These are phyloP conservation scores for Xylaria telfairii DNA, from an alignment of 495 filamentous ascomycete genomes.

Conservation along the genomic window DNA sequence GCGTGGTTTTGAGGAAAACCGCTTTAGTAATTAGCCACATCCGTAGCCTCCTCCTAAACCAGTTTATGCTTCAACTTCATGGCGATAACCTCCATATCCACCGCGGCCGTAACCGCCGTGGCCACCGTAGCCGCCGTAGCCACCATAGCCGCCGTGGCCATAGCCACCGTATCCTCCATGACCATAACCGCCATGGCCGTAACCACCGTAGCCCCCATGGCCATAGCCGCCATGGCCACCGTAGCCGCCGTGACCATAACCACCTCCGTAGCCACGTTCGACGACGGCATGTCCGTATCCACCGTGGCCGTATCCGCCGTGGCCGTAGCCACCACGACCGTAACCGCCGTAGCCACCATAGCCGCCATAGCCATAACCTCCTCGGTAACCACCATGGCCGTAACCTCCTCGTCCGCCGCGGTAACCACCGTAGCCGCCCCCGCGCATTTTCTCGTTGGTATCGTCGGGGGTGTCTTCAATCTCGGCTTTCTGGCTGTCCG, in stretches of 20 bases:
- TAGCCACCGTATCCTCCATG: not conserved
- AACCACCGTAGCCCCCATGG: not conserved
- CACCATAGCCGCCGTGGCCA: too few species aligned
- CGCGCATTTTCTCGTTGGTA: not conserved
- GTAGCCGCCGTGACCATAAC: not conserved
- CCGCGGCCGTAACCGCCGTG: not conserved
- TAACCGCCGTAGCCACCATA: conserved; percentile 6
- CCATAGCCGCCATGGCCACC: not conserved
- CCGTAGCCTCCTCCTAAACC: too few species aligned
- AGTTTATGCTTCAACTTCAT: too few species aligned
- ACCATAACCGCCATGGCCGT: not conserved
- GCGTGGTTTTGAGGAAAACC: too few species aligned
- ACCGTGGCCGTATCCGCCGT: not conserved
- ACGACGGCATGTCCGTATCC: too few species aligned
- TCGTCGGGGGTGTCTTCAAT: not conserved
- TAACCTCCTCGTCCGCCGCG: not conserved
- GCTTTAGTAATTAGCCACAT: too few species aligned
- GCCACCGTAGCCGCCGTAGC: not conserved
- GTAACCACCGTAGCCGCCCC: not conserved
- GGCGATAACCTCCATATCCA: not conserved
- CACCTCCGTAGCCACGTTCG: not conserved
- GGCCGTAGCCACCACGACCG: not conserved
- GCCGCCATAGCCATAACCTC: conserved; percentile 14
- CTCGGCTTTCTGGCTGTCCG: too few species aligned
- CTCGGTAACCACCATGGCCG: not conserved